Conservation (phyloP, 768 basidiomycete species). For the Leccinum subgranulosum region DNA sequence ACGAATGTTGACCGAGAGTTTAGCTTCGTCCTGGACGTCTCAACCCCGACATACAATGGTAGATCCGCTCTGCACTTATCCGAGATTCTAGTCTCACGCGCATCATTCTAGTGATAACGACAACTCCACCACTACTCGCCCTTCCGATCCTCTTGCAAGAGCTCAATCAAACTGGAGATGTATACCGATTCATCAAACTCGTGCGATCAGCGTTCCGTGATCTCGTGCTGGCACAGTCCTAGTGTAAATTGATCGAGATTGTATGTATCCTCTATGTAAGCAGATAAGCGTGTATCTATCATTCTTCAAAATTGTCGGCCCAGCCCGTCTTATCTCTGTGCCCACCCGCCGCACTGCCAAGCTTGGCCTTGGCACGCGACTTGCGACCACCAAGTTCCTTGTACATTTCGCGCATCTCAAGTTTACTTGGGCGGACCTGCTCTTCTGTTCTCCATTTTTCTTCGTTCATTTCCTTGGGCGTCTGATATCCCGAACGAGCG, state of each 20-base stretch:
- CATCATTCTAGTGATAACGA: slow-evolving; percentile 62
- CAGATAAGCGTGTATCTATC: not conserved
- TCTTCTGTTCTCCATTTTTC: slow-evolving; percentile 67
- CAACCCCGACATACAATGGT: slow-evolving; percentile 65
- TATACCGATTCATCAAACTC: slow-evolving; percentile 68
- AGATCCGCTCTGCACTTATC: slow-evolving; percentile 10
- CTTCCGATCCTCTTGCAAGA: slow-evolving; percentile 66
- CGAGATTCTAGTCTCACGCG: not conserved
- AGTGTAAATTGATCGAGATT: not conserved
- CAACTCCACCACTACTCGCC: slow-evolving; percentile 64
- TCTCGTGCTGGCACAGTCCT: slow-evolving; percentile 8
- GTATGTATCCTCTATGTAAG: not conserved
- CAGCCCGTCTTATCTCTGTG: slow-evolving; percentile 80
- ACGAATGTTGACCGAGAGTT: slow-evolving; percentile 60
- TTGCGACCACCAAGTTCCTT: slow-evolving; percentile 89
- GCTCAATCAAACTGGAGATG: slow-evolving; percentile 66
- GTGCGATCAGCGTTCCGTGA: slow-evolving; percentile 55
- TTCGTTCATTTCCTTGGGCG: slow-evolving; percentile 74
- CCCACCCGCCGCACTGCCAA: slow-evolving; percentile 58
- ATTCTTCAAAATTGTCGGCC: slow-evolving; percentile 40
- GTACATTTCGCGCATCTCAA: slow-evolving; percentile 89
- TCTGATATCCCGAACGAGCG: slow-evolving; percentile 62
- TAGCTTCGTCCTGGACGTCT: slow-evolving; percentile 73
- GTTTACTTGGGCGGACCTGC: slow-evolving; percentile 59
- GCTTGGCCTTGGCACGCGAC: slow-evolving; percentile 67